Conservation (phyloP, 306 rosid genomes). For the Trifolium dubium region DNA sequence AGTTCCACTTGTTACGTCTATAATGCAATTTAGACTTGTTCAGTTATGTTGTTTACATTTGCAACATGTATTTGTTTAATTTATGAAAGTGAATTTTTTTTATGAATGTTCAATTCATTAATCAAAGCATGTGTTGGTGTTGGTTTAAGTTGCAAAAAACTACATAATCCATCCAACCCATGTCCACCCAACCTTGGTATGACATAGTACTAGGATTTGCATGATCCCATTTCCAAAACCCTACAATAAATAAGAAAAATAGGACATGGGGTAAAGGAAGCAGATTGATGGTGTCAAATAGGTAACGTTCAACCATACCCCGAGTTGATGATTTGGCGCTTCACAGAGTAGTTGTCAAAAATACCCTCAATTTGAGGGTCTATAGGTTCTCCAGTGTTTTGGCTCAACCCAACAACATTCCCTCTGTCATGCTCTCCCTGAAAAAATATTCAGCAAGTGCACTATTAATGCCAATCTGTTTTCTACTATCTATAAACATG, state of each 20-base stretch:
- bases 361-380: constrained; percentile 97
- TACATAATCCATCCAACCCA: not conserved
- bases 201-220: not conserved
- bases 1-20: not conserved
- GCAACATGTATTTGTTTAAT: not conserved
- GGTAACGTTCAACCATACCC: constrained; percentile 57
- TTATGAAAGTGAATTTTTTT: not conserved
- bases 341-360: constrained; percentile 92
- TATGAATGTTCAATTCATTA: not conserved
- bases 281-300: not conserved
- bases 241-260: not conserved
- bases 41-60: not conserved
- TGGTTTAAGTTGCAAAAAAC: not conserved
- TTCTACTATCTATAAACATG: not conserved
- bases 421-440: constrained; percentile 96
- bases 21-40: not conserved
- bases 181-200: not conserved
- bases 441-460: constrained; percentile 40
- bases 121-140: too few relatives aligned
- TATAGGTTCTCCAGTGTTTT: constrained; percentile 85
- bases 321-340: constrained; percentile 92
- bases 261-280: not conserved
- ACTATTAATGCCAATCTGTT: not conserved
- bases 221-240: constrained; percentile 8
- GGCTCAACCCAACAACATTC: constrained; percentile 80